Base-by-base conservation (phyloP, 768 basidiomycete species). In the Podaxis sp. region DNA sequence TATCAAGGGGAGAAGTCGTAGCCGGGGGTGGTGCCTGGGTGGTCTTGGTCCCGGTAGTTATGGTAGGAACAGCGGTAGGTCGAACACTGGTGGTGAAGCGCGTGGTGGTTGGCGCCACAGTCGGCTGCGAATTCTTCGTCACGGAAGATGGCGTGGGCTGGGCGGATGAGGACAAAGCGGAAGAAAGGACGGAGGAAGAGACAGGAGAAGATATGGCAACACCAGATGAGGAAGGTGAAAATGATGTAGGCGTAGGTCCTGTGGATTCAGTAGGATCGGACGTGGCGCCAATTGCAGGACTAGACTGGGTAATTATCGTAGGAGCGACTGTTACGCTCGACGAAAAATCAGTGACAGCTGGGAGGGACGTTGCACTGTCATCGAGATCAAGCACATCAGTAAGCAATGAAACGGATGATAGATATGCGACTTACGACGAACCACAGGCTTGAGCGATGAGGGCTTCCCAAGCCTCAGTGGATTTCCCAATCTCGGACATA, bases 371-470 rank as follows among this genome's bases (percentile, higher is more conserved):
- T 3, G 14, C 44, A 36, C 59, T 61, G 35, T 18, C 25, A 21
- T 37, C 11, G 18, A 16, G 13, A 54, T 51, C 37, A 32, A 7
- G 32, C 7, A 11, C 16, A 32, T 48, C 46, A 13, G 18, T 18
- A 51, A 50, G 2, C n/a, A n/a, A 16, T 21, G 23, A 37, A 18
- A 23, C 2, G 46, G 11, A 53, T 14, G 42, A 16, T 6, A 42
- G 5, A 42, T 36, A 48, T 13, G 10, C 3, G 2, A 46, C 62
- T 37, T 50, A 65, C 67, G 64, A 48, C 47, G 64, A 62, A 48
- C 79, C 80, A 64, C 83, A 85, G 18, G 82, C 80, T 55, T 74
- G 69, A 44, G 78, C 72, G 27, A 81, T 65, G 16, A 72, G 70
- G 35, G 68, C 64, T 62, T 77, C 71, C 64, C 71, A 72, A 61